Percentiles rank a stretch among this genome's conserved stretches.
Evolutionary conservation across 305 asterid genomes (phyloP).

Genomic region (Salvia sclarea): DNA sequence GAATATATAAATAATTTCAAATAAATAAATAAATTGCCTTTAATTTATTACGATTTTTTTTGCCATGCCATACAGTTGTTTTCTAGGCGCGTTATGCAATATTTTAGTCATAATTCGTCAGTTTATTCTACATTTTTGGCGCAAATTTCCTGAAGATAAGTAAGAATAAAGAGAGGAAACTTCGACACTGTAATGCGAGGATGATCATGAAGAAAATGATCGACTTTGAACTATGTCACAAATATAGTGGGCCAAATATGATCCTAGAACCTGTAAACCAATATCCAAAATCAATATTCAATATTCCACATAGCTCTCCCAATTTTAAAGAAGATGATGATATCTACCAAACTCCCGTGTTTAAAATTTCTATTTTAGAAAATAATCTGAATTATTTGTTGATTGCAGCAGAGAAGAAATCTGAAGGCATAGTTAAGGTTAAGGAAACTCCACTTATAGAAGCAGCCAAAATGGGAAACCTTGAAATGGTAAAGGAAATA

Average conservation of each 20-base stretch:
- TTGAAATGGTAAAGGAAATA: constrained; percentile 50
- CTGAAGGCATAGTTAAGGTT: constrained; percentile 5
- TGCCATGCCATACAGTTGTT: too few species aligned
- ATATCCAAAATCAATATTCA: background rate
- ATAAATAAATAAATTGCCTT: too few species aligned
- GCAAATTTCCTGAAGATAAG: constrained; percentile 30
- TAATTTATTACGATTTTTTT: too few species aligned
- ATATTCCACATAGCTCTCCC: constrained; percentile 20
- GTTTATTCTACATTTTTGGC: too few species aligned
- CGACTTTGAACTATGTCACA: constrained; percentile 28
- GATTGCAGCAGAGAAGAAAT: background rate
- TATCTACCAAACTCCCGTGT: background rate
- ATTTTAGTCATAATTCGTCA: too few species aligned
- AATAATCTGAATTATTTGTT: too few species aligned
- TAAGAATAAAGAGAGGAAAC: constrained; percentile 40
- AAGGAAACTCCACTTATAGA: constrained; percentile 46
- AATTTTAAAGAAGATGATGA: background rate
- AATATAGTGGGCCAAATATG: constrained; percentile 36
- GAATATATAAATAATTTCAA: too few species aligned
- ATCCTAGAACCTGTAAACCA: too few species aligned
- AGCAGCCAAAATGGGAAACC: constrained; percentile 57
- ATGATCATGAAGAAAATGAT: constrained; percentile 40
- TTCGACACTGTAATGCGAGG: constrained; percentile 35
- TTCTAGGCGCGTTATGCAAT: too few species aligned
- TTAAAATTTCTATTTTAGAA: too few species aligned